Evolutionary conservation across 192 early-diverging fungal genomes (phyloP), one percentile per base, ranked within the genome.

Genomic region (Pilobolus umbonatus): DNA sequence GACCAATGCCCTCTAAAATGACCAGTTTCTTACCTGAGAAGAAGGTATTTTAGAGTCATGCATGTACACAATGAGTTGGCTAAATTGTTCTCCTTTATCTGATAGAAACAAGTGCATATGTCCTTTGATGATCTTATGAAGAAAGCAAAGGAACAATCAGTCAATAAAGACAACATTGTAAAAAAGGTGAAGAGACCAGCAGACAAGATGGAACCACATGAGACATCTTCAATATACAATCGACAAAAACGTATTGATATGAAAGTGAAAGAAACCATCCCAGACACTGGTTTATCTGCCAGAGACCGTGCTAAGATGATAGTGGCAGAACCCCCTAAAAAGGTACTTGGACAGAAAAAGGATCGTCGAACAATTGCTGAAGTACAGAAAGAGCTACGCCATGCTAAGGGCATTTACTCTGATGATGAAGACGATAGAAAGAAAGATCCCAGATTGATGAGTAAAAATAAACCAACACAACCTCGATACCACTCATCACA

Each of bases 241-340:
- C 39, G 39, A 42, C 5, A 17, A 42, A 54, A 54, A 54, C 52
- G 22, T 25, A 31, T 35, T 35, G 31, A 54, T 25, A 19, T 19
- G 24, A 35, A 29, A 24, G 21, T 4, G 21, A 32, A n/a, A 15
- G 15, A 14, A 31, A 31, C 30, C 14, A 34, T 30, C 4, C 21
- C 52, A 54, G 7, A 38, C 15, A 11, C 35, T 38, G 21, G 32
- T 11, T 5, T 38, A 11, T 38, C 52, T 15, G 52, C 22, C 4
- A 32, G 52, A 4, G 71, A 67, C 1, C 68, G 70, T 25, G 51
- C 69, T 6, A 74, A 78, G 39, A 61, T 67, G 17, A 19, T 72
- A 19, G 67, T 67, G 0, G 25, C 54, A 4, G 60, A 54, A 2
- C 55, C 43, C 12, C 55, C 61, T 24, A 55, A 69, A 40, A 47